Base-by-base conservation (phyloP, 2,329 filamentous ascomycete genomes). In the Bisporella sp. region DNA sequence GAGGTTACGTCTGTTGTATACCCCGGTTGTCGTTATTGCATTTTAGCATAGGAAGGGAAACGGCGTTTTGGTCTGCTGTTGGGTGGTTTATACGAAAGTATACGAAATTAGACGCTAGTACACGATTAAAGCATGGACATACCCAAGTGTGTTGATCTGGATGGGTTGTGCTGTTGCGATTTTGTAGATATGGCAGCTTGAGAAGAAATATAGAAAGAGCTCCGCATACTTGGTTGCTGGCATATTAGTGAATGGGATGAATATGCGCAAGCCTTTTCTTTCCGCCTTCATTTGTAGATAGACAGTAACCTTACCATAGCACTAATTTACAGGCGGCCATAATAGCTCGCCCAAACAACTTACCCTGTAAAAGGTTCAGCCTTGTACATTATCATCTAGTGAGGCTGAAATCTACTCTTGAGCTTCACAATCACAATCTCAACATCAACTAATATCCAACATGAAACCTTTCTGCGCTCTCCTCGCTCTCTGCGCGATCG, bases 391-490 rank as follows among this genome's bases (percentile, higher is more conserved):
- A 21, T 21, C 21, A 21, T 21, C 21, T 21, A 21, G 21, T 21
- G 21, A 21, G 21, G 21, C 21, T 21, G 21, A 21, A 21, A 21
- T 21, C 21, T 21, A 21, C 21, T 21, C 21, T 21, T 21, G 21
- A 31, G 8, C 3, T 21, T 8, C 33, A 6, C 6, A 45, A 47
- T 28, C 12, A 5, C 6, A 29, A 30, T 31, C 40, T 47, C 45
- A 11, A 33, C 44, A 41, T 12, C 29, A 31, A 39, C n/a, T 6
- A 41, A 40, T 11, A 32, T 21, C 33, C 44, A 58, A 35, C 48
- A 61, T 53, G 66, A 64, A 54, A 54, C 56, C 76, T 37, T 43
- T 76, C 44, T 66, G 71, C 31, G 64, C 70, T 46, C 62, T 79
- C n/a, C 66, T 69, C 55, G 69, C 70, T 53, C 55, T 69, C 43